These are phyloP conservation scores for Pythium grandisporangium DNA, from an alignment of 352 stramenopile genomes.

Conservation along the genomic window DNA sequence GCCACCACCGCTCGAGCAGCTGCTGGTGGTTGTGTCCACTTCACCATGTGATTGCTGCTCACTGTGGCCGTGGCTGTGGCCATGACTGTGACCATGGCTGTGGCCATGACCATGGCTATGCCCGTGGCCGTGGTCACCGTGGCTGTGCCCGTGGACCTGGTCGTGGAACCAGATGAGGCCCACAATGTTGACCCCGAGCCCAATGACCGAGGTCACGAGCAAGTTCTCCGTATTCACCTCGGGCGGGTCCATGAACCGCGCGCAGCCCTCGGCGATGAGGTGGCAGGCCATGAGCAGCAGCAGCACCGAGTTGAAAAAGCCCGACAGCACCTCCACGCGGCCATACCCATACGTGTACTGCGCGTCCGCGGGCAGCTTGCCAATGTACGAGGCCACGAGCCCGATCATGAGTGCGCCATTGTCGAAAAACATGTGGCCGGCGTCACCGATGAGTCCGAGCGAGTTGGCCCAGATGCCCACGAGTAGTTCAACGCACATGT, in stretches of 20 bases:
- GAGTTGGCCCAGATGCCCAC: slow-evolving; percentile 83
- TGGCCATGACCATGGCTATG: slow-evolving; percentile 39
- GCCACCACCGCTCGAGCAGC: neutral
- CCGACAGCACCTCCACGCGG: slow-evolving; percentile 79
- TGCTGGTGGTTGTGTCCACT: neutral
- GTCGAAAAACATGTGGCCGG: slow-evolving; percentile 87
- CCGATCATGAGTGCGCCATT: slow-evolving; percentile 80
- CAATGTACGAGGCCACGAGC: slow-evolving; percentile 76
- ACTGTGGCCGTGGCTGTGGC: slow-evolving; percentile 24
- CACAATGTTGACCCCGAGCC: slow-evolving; percentile 80
- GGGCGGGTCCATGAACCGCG: slow-evolving; percentile 63
- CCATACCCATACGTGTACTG: slow-evolving; percentile 83
- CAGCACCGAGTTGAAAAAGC: slow-evolving; percentile 82
- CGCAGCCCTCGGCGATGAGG: slow-evolving; percentile 69
- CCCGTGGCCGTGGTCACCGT: slow-evolving; percentile 32
- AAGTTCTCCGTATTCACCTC: slow-evolving; percentile 80
- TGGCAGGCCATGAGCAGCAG: slow-evolving; percentile 79
- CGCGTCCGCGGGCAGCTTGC: slow-evolving; percentile 51
- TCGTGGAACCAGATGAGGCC: slow-evolving; percentile 89
- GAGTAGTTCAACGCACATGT: slow-evolving; percentile 84
- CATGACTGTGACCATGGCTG: slow-evolving; percentile 43
- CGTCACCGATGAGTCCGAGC: slow-evolving; percentile 78
- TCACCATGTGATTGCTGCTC: slow-evolving; percentile 9
- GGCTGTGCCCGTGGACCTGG: slow-evolving; percentile 66
- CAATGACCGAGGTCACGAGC: slow-evolving; percentile 74